Evolutionary conservation across 1,284 basidiomycete species (phyloP).

Genomic region (Mycena sp.): DNA sequence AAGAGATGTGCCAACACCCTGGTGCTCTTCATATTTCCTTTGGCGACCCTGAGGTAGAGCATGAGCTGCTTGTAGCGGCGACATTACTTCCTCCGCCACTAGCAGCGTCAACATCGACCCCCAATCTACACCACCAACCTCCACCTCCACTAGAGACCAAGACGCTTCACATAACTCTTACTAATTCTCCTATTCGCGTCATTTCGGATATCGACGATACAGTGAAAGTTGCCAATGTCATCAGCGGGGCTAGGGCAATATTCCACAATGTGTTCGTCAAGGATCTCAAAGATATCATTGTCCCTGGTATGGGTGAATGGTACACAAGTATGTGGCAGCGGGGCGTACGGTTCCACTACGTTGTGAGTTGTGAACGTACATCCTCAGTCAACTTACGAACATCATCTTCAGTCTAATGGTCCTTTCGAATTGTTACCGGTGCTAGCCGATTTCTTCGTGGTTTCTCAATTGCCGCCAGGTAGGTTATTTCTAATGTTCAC

Average conservation of each 20-base stretch:
- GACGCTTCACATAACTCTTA: conserved; percentile 57
- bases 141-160: conserved; percentile 37
- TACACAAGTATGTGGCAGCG: conserved; percentile 74
- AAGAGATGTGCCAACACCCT: conserved; percentile 70
- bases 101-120: conserved; percentile 26
- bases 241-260: conserved; percentile 75
- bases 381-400: conserved; percentile 25
- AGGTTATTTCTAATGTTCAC: conserved; percentile 24
- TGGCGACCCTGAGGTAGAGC: conserved; percentile 59
- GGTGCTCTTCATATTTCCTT: conserved; percentile 65
- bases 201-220: conserved; percentile 98
- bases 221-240: conserved; percentile 82
- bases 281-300: conserved; percentile 78
- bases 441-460: conserved; percentile 79
- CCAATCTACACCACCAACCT: not conserved
- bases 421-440: conserved; percentile 89
- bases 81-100: conserved; percentile 55
- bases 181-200: conserved; percentile 71
- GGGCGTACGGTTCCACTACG: conserved; percentile 86
- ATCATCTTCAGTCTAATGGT: conserved; percentile 76
- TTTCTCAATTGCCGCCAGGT: conserved; percentile 76
- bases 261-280: conserved; percentile 85
- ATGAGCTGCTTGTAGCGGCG: conserved; percentile 65
- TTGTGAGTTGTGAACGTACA: conserved; percentile 60
- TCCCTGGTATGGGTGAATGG: conserved; percentile 90